These are phyloP conservation scores for Grosmannia penicillata DNA, from an alignment of 2,329 filamentous ascomycete species.

Conservation along the genomic window DNA sequence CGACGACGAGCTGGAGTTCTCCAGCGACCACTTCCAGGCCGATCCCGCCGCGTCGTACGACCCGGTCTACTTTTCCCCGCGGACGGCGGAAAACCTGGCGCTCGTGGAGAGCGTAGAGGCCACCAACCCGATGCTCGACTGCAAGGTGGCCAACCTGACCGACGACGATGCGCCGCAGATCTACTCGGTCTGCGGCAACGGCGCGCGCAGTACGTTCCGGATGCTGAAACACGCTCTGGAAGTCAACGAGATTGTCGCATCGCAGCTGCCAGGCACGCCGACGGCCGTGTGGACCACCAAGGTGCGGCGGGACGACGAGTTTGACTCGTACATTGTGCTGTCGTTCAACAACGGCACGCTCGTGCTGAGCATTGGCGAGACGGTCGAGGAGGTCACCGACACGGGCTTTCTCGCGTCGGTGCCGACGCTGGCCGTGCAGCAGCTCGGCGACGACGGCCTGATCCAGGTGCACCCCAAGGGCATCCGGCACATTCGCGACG, in stretches of 20 bases:
- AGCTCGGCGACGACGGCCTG: conserved; percentile 82
- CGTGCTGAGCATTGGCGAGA: conserved; percentile 89
- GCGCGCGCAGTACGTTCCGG: conserved; percentile 78
- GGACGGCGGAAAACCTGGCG: conserved; percentile 66
- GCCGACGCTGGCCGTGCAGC: conserved; percentile 81
- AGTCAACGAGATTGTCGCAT: conserved; percentile 91
- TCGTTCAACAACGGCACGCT: conserved; percentile 83
- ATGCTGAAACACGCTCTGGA: conserved; percentile 86
- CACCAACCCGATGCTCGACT: conserved; percentile 82
- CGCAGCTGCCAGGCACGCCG: conserved; percentile 75
- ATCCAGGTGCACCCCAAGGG: conserved; percentile 95
- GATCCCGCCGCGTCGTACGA: conserved; percentile 59
- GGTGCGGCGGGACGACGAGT: conserved; percentile 64
- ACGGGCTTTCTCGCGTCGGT: conserved; percentile 83
- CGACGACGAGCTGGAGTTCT: conserved; percentile 76
- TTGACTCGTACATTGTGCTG: conserved; percentile 89
- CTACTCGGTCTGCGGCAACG: conserved; percentile 79
- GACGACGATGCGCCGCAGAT: conserved; percentile 94
- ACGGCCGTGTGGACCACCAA: conserved; percentile 94
- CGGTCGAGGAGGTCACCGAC: conserved; percentile 88
- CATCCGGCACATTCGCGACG: conserved; percentile 72
- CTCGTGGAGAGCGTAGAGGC: conserved; percentile 74
- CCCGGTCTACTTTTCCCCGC: conserved; percentile 73
- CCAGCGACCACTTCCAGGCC: conserved; percentile 66
- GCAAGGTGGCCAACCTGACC: conserved; percentile 80